phyloP scores from a whole-genome alignment of 169 alveolate species.

The Plasmodium gallinaceum region DNA sequence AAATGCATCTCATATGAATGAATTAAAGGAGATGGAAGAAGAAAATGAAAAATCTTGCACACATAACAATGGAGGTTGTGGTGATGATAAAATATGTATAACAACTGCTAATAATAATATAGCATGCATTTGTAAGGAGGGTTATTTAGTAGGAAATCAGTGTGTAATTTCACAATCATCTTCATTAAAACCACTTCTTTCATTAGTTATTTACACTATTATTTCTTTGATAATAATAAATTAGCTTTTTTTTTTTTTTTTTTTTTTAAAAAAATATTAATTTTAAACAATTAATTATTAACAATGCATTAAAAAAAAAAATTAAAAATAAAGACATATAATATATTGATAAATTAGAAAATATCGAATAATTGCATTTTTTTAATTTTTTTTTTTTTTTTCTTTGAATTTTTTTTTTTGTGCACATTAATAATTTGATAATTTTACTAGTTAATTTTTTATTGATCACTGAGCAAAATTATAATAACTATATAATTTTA shows the following conservation, averaged over 20 bases:
- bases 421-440: not conserved
- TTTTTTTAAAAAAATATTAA: not conserved
- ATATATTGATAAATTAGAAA: not conserved
- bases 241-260: not conserved
- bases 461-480: too few relatives aligned
- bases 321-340: not conserved
- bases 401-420: not conserved
- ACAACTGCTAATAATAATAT: slow-evolving; percentile 2
- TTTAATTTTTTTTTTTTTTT: not conserved
- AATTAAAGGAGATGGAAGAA: not conserved
- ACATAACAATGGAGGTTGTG: slow-evolving; percentile 35
- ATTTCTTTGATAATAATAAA: not conserved
- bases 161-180: slow-evolving; percentile 11
- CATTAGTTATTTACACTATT: not conserved
- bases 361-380: not conserved
- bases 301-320: not conserved
- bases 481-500: too few relatives aligned
- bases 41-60: slow-evolving; percentile 20
- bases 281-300: not conserved
- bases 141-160: slow-evolving; percentile 5
- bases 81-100: slow-evolving; percentile 41
- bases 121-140: slow-evolving; percentile 43
- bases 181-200: not conserved
- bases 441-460: too few relatives aligned
- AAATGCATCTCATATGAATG: not conserved